phyloP scores from a whole-genome alignment of 2,329 filamentous ascomycete genomes.

The Trichoderma sp. region DNA sequence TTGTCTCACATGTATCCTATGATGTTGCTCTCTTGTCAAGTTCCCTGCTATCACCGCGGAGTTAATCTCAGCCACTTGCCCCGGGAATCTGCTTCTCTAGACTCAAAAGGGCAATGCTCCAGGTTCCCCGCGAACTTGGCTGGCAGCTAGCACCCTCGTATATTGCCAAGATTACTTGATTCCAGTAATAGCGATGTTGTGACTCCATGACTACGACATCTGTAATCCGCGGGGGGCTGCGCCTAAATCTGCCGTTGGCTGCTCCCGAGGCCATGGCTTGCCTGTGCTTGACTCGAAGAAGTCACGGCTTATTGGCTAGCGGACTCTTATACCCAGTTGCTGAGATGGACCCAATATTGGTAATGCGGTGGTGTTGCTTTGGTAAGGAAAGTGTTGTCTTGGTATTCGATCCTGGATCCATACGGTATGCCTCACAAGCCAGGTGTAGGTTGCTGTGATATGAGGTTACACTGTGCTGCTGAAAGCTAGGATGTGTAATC shows the following conservation, averaged over 20 bases:
- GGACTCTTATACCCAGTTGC: neutral
- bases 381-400: neutral
- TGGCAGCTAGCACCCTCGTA: neutral
- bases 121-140: conserved; percentile 9
- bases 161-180: neutral
- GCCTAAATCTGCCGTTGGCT: neutral
- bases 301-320: neutral
- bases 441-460: neutral
- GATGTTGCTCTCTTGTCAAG: neutral
- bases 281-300: neutral
- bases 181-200: neutral
- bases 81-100: neutral
- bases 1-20: neutral
- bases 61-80: neutral
- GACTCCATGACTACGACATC: neutral
- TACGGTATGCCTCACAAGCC: neutral
- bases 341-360: neutral
- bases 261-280: neutral
- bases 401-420: neutral
- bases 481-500: neutral
- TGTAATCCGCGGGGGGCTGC: neutral
- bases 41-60: neutral
- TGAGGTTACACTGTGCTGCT: neutral
- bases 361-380: neutral
- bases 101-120: neutral